Evolutionary conservation across 768 basidiomycete genomes (phyloP).

Genomic region (Russula emetica): DNA sequence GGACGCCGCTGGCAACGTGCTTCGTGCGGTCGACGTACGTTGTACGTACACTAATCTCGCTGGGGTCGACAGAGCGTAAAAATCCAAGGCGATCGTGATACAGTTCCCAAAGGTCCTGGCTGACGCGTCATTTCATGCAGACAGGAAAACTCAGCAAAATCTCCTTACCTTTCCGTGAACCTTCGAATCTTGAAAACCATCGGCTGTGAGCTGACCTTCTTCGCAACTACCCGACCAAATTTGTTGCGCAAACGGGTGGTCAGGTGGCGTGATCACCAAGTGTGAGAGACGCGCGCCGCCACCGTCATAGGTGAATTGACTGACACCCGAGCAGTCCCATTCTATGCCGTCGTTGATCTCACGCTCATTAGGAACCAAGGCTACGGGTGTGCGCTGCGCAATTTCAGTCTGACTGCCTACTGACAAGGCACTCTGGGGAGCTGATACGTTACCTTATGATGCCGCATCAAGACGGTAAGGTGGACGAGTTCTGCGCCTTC

Average conservation of each 20-base stretch:
- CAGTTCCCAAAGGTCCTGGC: constrained; percentile 45
- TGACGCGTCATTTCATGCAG: background rate
- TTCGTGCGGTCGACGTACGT: constrained; percentile 43
- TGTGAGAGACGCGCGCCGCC: constrained; percentile 39
- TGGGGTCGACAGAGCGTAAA: constrained; percentile 35
- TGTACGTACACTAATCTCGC: constrained; percentile 41
- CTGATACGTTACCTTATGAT: constrained; percentile 41
- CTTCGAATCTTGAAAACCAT: constrained; percentile 41
- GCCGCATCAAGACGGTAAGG: constrained; percentile 41
- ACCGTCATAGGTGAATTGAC: constrained; percentile 38
- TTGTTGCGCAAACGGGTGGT: constrained; percentile 41
- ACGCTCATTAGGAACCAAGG: constrained; percentile 43
- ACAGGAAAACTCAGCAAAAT: background rate
- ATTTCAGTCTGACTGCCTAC: background rate
- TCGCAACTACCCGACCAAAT: constrained; percentile 49
- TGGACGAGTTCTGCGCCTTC: constrained; percentile 37
- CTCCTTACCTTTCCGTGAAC: constrained; percentile 39
- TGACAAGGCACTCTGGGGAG: background rate
- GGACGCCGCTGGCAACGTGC: constrained; percentile 43
- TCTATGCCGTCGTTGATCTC: constrained; percentile 36
- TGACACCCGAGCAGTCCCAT: constrained; percentile 42
- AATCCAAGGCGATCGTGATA: constrained; percentile 40
- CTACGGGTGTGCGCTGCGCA: constrained; percentile 44
- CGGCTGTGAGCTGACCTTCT: constrained; percentile 43
- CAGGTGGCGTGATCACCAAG: constrained; percentile 36